phyloP scores from a whole-genome alignment of 345 rosid genomes.

The Salix viminalis region DNA sequence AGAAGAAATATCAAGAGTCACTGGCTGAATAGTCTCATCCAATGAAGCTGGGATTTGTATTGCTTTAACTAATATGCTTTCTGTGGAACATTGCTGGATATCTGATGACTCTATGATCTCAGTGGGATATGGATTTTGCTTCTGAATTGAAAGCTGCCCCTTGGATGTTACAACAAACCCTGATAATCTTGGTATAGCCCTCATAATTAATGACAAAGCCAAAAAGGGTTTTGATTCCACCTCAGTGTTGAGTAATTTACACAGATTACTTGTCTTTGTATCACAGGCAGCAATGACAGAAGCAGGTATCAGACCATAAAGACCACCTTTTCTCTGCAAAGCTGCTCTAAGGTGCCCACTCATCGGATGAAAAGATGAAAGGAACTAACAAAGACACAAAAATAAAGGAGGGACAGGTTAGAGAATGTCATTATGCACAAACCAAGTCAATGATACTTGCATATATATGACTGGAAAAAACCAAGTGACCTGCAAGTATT shows the following conservation, averaged over 20 bases:
- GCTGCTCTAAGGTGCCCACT: slow-evolving; percentile 78
- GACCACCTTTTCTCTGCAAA: slow-evolving; percentile 56
- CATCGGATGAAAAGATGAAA: slow-evolving; percentile 59
- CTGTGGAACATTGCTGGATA: slow-evolving; percentile 30
- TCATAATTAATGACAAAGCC: slow-evolving; percentile 49
- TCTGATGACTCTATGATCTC: slow-evolving; percentile 38
- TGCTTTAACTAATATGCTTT: slow-evolving; percentile 31
- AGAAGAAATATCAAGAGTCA: slow-evolving; percentile 42
- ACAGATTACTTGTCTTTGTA: slow-evolving; percentile 52
- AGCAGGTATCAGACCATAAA: slow-evolving; percentile 60
- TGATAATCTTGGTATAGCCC: slow-evolving; percentile 58
- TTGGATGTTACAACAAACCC: slow-evolving; percentile 40
- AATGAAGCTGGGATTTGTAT: slow-evolving; percentile 47
- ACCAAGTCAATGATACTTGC: too few species aligned
- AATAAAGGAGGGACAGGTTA: slow-evolving; percentile 3
- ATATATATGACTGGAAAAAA: too few species aligned
- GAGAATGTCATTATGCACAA: background rate
- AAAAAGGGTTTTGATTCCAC: slow-evolving; percentile 59
- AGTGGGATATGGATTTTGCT: slow-evolving; percentile 49
- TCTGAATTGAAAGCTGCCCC: slow-evolving; percentile 46
- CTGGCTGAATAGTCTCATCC: slow-evolving; percentile 41
- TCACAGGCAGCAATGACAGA: slow-evolving; percentile 70
- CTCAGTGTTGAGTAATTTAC: slow-evolving; percentile 59
- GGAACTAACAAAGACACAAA: slow-evolving; percentile 46
- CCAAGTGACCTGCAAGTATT: too few species aligned